These are phyloP conservation scores for Biscogniauxia marginata DNA, from an alignment of 2,329 filamentous ascomycete genomes.

Conservation along the genomic window DNA sequence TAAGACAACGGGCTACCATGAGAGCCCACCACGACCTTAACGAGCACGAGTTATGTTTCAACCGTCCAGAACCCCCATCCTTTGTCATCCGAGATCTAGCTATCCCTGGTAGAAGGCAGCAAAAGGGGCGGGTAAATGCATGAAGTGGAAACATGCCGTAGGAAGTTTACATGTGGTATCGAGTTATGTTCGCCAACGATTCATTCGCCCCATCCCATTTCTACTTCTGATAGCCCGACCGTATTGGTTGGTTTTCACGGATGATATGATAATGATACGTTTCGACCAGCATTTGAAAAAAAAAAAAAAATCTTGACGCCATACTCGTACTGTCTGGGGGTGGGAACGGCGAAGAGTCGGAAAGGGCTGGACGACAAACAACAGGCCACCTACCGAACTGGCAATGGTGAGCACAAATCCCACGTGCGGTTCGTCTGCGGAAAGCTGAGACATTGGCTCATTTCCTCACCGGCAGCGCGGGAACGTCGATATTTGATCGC, in stretches of 20 bases:
- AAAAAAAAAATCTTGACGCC: neutral
- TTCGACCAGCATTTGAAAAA: neutral
- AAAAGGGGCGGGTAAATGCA: constrained; percentile 26
- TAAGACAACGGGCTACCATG: constrained; percentile 5
- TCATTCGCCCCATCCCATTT: constrained; percentile 3
- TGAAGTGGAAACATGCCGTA: constrained; percentile 21
- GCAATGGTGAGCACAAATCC: constrained; percentile 23
- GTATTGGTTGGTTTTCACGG: neutral
- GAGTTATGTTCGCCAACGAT: constrained; percentile 4
- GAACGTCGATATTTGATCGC: neutral
- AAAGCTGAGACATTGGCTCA: constrained; percentile 29
- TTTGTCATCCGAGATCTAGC: constrained; percentile 25
- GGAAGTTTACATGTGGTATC: constrained; percentile 6
- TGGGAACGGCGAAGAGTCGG: neutral
- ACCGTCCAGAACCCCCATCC: constrained; percentile 4
- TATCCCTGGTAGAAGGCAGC: constrained; percentile 17
- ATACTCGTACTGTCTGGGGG: neutral
- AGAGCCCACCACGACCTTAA: constrained; percentile 1
- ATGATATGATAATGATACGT: constrained; percentile 14
- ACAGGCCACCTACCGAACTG: constrained; percentile 4
- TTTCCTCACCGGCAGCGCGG: constrained; percentile 6
- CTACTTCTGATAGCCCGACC: constrained; percentile 9
- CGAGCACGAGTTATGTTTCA: constrained; percentile 6
- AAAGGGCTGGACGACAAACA: constrained; percentile 1
- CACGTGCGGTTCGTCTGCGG: constrained; percentile 30